These are phyloP conservation scores for Anisogramma anomala DNA, from an alignment of 2,329 filamentous ascomycete species.

Conservation along the genomic window DNA sequence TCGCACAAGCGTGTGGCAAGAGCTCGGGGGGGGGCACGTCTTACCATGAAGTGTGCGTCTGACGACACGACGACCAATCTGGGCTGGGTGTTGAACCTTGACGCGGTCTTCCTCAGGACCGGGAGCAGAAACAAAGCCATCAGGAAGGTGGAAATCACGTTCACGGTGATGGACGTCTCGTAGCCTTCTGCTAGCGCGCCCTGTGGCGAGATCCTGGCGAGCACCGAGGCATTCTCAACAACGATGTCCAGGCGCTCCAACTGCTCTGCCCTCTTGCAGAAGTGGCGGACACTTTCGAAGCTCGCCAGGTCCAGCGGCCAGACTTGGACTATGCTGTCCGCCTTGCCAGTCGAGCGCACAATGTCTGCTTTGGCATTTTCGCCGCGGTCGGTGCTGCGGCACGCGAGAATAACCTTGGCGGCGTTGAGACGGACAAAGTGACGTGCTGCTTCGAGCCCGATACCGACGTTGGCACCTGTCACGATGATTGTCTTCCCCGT, in stretches of 20 bases:
- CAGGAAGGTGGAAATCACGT: constrained; percentile 35
- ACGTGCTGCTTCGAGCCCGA: constrained; percentile 28
- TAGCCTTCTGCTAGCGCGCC: constrained; percentile 25
- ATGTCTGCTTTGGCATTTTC: constrained; percentile 29
- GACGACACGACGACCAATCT: constrained; percentile 30
- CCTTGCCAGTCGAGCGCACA: constrained; percentile 18
- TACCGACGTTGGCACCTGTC: constrained; percentile 30
- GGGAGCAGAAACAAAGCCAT: constrained; percentile 33
- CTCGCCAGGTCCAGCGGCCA: constrained; percentile 39
- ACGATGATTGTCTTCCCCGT: constrained; percentile 24
- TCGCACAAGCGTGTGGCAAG: neutral
- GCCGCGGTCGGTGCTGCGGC: constrained; percentile 26
- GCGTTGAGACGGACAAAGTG: constrained; percentile 28
- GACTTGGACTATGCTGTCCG: constrained; percentile 28
- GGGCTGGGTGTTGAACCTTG: constrained; percentile 23
- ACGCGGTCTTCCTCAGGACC: constrained; percentile 26
- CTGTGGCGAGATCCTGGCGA: constrained; percentile 13
- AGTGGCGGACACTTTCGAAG: constrained; percentile 34
- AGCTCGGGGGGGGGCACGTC: constrained; percentile 1
- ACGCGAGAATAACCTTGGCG: constrained; percentile 28
- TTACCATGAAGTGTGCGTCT: constrained; percentile 24
- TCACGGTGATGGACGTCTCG: constrained; percentile 33
- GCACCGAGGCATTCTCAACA: constrained; percentile 31
- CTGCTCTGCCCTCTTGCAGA: constrained; percentile 22
- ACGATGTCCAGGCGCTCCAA: constrained; percentile 32